Evolutionary conservation across 768 basidiomycete species (phyloP), one percentile per base, ranked within the genome.

Genomic region (Lactifluus piperatus): DNA sequence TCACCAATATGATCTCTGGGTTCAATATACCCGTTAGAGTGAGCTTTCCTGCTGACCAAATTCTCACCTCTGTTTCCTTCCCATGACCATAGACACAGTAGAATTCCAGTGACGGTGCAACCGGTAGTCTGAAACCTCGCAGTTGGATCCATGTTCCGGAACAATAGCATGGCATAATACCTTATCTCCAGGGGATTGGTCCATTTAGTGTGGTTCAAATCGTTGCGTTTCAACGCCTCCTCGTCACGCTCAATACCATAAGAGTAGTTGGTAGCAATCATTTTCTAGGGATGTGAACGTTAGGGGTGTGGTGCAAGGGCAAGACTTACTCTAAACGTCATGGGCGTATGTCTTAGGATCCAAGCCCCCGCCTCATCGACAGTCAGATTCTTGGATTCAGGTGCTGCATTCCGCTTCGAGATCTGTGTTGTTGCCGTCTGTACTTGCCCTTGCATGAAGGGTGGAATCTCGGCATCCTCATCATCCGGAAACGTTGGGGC

Each of bases 31-130:
- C 46, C 7, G 32, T 49, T n/a, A 49, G 30, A 9, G 41, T 14
- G 27, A 58, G 54, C 50, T 34, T 39, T 46, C 36, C 24, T 26
- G 30, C n/a, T 20, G n/a, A 56, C 60, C 47, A 51, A 57, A 41
- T 53, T 56, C 79, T 63, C 39, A 84, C 89, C 80, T 97, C 94
- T 0, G 94, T 99, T 66, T 94, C 89, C 69, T 97, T 97, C 20
- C 95, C 95, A 64, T 91, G 86, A 0, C 95, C 95, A 73, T 98
- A 97, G 2, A 94, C 81, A 63, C 94, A 97, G 70, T 85, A 89
- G 29, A 95, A 85, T 68, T 86, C 91, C 85, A 97, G 88, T 5
- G 86, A 88, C 1, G 95, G 94, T 0, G 97, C 97, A 48, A 83
- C 72, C 1, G 95, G 95, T 18, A 99, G 75, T 64, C 90, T 91